phyloP scores from a whole-genome alignment of 257 asterid genomes.

The Paulownia fortunei region DNA sequence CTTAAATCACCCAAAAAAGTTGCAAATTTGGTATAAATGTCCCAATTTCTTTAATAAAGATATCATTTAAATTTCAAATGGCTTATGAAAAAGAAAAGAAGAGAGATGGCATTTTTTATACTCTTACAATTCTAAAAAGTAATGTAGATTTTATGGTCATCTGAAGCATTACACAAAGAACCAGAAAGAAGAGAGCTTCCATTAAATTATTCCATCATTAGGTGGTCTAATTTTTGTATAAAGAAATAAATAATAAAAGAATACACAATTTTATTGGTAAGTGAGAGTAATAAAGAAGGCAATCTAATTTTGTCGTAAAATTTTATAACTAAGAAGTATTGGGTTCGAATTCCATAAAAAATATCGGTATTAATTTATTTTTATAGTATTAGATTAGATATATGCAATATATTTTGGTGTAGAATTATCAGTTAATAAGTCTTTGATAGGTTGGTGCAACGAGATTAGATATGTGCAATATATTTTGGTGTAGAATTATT shows the following conservation, averaged over 20 bases:
- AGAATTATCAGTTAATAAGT: too few relatives aligned
- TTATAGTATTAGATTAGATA: too few relatives aligned
- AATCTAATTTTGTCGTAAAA: neutral
- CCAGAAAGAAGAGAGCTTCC: neutral
- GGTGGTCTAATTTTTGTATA: slow-evolving; percentile 1
- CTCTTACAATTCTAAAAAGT: neutral
- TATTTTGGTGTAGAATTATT: too few relatives aligned
- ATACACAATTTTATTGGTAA: neutral
- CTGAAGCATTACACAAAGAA: neutral
- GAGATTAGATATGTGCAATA: too few relatives aligned
- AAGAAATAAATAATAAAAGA: neutral
- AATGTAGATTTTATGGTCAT: neutral
- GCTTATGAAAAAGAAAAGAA: neutral
- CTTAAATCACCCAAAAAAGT: neutral
- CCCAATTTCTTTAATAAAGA: too few relatives aligned
- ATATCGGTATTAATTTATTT: too few relatives aligned
- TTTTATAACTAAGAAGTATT: neutral
- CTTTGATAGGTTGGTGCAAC: too few relatives aligned
- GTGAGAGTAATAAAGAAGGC: neutral
- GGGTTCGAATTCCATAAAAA: too few relatives aligned
- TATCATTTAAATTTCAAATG: too few relatives aligned
- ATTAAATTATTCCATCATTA: neutral
- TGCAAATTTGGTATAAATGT: neutral
- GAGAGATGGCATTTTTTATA: neutral
- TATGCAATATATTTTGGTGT: too few relatives aligned